Conservation (phyloP, 495 filamentous ascomycete genomes). For the Penicillium verhagenii region DNA sequence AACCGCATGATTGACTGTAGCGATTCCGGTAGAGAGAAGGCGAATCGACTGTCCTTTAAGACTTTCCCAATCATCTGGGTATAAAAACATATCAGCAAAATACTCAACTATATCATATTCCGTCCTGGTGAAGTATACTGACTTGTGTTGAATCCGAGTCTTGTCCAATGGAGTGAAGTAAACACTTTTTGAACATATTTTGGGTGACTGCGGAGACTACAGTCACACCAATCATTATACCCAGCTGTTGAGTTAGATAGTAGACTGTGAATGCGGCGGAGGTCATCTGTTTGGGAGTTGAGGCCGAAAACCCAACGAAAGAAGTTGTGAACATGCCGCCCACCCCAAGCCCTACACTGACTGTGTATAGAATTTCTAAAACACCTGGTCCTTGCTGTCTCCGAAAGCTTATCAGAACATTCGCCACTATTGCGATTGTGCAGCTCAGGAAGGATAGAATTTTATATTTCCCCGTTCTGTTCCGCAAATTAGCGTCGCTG, state of each 20-base stretch:
- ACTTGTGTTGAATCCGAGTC: too few species aligned
- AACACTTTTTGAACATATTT: not conserved
- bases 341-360: not conserved
- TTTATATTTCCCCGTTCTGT: not conserved
- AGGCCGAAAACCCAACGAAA: not conserved
- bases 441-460: not conserved
- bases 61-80: too few species aligned
- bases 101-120: too few species aligned
- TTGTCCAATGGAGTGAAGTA: too few species aligned
- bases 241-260: not conserved
- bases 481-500: too few species aligned
- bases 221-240: not conserved
- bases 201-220: not conserved
- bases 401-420: not conserved
- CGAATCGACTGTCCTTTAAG: too few species aligned
- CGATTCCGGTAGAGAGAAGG: too few species aligned
- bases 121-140: too few species aligned
- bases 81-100: too few species aligned
- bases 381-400: not conserved
- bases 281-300: not conserved
- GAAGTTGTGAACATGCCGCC: not conserved
- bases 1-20: too few species aligned
- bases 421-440: not conserved
- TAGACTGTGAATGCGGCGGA: not conserved
- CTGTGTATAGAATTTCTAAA: not conserved